phyloP scores from a whole-genome alignment of 352 stramenopile species.

The Aphanomyces invadans region DNA sequence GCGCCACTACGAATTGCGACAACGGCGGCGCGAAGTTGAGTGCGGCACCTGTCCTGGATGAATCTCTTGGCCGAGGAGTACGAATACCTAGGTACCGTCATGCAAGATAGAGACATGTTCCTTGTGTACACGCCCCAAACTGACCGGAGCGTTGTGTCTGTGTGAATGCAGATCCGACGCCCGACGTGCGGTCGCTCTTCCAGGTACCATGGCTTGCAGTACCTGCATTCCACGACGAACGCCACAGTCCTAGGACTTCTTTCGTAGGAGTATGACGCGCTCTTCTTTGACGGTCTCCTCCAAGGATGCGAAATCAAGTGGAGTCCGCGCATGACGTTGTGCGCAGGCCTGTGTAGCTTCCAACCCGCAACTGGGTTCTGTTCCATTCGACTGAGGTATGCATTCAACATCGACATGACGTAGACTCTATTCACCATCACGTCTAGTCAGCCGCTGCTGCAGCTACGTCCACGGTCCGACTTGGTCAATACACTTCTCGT shows the following conservation, averaged over 20 bases:
- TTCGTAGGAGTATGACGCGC: conserved; percentile 63
- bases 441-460: conserved; percentile 65
- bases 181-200: conserved; percentile 73
- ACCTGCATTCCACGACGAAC: not conserved
- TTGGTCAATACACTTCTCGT: conserved; percentile 83
- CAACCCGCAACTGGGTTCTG: conserved; percentile 69
- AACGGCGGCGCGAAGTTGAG: not conserved
- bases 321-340: conserved; percentile 86
- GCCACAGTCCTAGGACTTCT: not conserved
- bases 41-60: no score
- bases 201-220: conserved; percentile 28
- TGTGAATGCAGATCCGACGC: conserved; percentile 83
- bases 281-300: conserved; percentile 79
- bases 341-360: conserved; percentile 74
- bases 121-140: conserved; percentile 14
- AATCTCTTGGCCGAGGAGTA: conserved; percentile 57
- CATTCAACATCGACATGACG: not conserved
- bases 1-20: not conserved
- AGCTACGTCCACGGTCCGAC: conserved; percentile 70
- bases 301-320: conserved; percentile 80
- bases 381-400: conserved; percentile 72
- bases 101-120: not conserved
- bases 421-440: not conserved
- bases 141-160: no score
- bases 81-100: conserved; percentile 46